Evolutionary conservation across 495 filamentous ascomycete genomes (phyloP).

Genomic region (Bathelium albidoporum): DNA sequence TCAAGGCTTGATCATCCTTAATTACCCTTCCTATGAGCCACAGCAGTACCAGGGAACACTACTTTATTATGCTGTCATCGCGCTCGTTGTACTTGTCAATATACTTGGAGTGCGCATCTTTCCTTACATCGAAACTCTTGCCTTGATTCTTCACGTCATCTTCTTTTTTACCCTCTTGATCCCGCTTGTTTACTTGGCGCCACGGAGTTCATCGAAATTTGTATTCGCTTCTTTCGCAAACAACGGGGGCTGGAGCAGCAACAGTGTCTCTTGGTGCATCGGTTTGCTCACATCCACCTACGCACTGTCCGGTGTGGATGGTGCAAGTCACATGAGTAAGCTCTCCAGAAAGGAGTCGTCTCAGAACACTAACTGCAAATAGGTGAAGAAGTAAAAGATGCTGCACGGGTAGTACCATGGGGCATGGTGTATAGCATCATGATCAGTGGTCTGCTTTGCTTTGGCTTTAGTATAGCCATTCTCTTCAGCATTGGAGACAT

Average conservation of each 20-base stretch:
- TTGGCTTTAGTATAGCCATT: conserved; percentile 17
- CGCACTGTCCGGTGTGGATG: background rate
- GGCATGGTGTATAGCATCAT: conserved; percentile 27
- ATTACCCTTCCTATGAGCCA: conserved; percentile 36
- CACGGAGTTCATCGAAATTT: conserved; percentile 5
- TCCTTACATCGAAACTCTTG: conserved; percentile 46
- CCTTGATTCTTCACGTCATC: conserved; percentile 50
- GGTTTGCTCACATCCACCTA: background rate
- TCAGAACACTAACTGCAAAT: too few relatives aligned
- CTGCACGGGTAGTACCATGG: conserved; percentile 20
- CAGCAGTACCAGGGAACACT: conserved; percentile 52
- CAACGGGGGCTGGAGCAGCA: background rate
- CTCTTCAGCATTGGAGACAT: background rate
- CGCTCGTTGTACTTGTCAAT: conserved; percentile 46
- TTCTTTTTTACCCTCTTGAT: conserved; percentile 55
- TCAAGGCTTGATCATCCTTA: conserved; percentile 49
- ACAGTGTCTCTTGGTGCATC: background rate
- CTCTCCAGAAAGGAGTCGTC: too few relatives aligned
- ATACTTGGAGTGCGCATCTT: conserved; percentile 42
- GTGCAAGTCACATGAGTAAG: conserved; percentile 23
- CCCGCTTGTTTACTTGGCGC: conserved; percentile 42
- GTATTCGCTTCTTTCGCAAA: background rate
- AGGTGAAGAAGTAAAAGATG: conserved; percentile 30
- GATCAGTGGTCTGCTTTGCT: conserved; percentile 24
- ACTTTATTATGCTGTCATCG: conserved; percentile 43